phyloP scores from a whole-genome alignment of 331 rosid species.

The Telfairia occidentalis region DNA sequence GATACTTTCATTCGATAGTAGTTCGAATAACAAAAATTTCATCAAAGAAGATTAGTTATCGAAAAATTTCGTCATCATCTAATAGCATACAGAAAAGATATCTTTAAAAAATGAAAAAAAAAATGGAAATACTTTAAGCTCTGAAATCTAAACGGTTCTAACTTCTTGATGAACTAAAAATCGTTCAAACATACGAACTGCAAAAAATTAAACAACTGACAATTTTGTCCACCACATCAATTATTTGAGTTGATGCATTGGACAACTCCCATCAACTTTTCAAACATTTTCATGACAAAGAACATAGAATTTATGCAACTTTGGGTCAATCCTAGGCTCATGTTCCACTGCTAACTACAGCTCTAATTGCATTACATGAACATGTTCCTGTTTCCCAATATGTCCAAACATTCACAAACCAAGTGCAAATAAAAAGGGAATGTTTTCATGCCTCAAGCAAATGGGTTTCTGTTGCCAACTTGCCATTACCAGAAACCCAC shows the following conservation, averaged over 20 bases:
- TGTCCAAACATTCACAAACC: constrained; percentile 5
- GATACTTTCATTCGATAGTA: not conserved
- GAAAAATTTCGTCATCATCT: not conserved
- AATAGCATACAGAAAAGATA: not conserved
- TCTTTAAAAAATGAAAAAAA: no score
- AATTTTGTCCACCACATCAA: not conserved
- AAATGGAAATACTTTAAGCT: not conserved
- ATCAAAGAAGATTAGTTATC: not conserved
- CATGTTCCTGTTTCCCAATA: not conserved
- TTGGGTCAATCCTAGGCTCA: constrained; percentile 11
- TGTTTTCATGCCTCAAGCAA: not conserved
- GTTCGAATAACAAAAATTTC: not conserved
- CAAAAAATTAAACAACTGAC: not conserved
- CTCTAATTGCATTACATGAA: constrained; percentile 7
- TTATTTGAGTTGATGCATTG: constrained; percentile 1
- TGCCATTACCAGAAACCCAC: not conserved
- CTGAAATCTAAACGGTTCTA: not conserved
- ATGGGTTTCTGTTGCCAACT: constrained; percentile 7
- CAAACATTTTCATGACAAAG: not conserved
- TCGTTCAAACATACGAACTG: not conserved
- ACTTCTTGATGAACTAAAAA: not conserved
- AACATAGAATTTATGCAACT: not conserved
- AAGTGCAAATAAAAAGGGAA: not conserved
- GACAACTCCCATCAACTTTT: not conserved
- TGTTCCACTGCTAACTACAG: not conserved